Evolutionary conservation across 2,329 filamentous ascomycete genomes (phyloP).

Genomic region (Phaeosphaeria sp.): DNA sequence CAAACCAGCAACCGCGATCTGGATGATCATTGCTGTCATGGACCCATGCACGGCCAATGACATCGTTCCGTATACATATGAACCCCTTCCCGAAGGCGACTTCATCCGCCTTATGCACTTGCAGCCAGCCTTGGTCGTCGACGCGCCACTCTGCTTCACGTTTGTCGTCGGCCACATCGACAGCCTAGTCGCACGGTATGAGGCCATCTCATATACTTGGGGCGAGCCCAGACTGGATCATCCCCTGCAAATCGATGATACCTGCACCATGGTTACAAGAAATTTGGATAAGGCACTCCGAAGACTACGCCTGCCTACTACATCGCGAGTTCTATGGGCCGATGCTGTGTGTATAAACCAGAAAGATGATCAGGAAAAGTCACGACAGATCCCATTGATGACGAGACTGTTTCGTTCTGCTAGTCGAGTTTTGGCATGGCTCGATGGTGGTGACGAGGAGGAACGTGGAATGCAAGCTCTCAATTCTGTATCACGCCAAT

Average conservation of each 20-base stretch:
- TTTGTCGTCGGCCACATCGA: background rate
- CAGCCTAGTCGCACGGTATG: conserved; percentile 3
- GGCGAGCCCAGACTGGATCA: background rate
- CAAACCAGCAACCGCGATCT: too few relatives aligned
- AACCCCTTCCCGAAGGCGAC: background rate
- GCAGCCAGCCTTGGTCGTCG: background rate
- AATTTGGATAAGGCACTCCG: conserved; percentile 17
- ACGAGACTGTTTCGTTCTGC: conserved; percentile 13
- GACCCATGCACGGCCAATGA: too few relatives aligned
- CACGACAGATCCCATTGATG: conserved; percentile 22
- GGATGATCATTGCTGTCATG: too few relatives aligned
- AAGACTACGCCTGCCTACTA: background rate
- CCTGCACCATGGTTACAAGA: background rate
- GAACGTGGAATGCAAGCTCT: conserved; percentile 1
- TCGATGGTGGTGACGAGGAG: background rate
- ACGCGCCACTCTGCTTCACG: background rate
- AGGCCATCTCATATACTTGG: conserved; percentile 23
- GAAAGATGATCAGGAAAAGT: conserved; percentile 13
- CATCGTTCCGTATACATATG: background rate
- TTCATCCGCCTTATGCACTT: conserved; percentile 1
- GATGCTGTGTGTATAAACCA: conserved; percentile 29
- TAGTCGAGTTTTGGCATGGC: conserved; percentile 15
- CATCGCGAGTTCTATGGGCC: conserved; percentile 9
- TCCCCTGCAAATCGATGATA: background rate
- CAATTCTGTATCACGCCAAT: background rate